phyloP scores from a whole-genome alignment of 305 asterid genomes.

The Nicotiana rustica region DNA sequence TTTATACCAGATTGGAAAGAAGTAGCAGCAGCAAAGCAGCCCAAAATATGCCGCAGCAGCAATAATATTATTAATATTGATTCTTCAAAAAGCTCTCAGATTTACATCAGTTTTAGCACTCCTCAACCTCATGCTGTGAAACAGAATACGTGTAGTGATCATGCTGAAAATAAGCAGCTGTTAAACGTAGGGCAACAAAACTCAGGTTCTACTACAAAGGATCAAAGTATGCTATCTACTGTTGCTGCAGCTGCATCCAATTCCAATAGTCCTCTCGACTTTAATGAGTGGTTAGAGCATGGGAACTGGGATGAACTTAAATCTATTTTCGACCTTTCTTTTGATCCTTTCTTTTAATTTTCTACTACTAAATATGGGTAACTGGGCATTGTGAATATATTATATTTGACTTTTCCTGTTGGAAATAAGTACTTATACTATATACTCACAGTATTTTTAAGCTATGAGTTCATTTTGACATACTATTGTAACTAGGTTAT shows the following conservation, averaged over 20 bases:
- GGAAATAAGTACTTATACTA: neutral
- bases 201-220: neutral
- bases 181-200: neutral
- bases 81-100: neutral
- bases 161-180: neutral
- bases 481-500: neutral
- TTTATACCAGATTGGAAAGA: constrained; percentile 14
- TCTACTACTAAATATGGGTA: neutral
- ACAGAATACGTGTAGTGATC: neutral
- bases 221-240: neutral
- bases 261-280: neutral
- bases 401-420: neutral
- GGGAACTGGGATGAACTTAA: constrained; percentile 11
- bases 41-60: neutral
- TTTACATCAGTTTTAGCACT: constrained; percentile 14
- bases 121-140: neutral
- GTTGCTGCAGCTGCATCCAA: neutral
- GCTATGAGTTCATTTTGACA: no score
- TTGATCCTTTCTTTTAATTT: neutral
- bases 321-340: neutral
- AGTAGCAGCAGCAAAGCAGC: neutral
- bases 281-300: constrained; percentile 12
- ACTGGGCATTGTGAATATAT: neutral
- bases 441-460: no score
- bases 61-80: neutral